Percentiles rank a stretch among this genome's conserved stretches.
These are phyloP conservation scores for Penicillium sp. DNA, from an alignment of 2,329 filamentous ascomycete species.

Conservation along the genomic window DNA sequence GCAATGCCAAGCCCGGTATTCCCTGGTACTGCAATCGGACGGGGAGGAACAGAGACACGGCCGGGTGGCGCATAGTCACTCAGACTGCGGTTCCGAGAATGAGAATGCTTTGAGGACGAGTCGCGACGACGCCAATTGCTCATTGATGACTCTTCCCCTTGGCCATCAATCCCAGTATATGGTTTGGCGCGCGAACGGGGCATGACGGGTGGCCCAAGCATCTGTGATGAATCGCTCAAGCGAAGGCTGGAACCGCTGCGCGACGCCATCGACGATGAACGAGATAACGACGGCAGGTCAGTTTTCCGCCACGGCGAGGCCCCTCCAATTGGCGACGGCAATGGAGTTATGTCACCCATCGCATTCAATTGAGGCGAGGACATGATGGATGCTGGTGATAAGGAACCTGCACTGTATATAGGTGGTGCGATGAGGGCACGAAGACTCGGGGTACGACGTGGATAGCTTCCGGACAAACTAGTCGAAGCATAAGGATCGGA, in stretches of 20 bases:
- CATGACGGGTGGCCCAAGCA: constrained; percentile 30
- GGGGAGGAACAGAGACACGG: constrained; percentile 60
- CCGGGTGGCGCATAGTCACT: constrained; percentile 84
- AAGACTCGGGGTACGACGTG: constrained; percentile 47
- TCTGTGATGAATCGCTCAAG: constrained; percentile 38
- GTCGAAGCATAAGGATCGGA: constrained; percentile 36
- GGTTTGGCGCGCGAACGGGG: constrained; percentile 37
- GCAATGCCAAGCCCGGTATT: constrained; percentile 51
- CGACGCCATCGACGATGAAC: constrained; percentile 44
- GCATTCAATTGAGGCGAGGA: constrained; percentile 72
- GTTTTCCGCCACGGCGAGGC: constrained; percentile 51
- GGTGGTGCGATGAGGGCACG: constrained; percentile 40
- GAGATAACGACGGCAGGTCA: constrained; percentile 48
- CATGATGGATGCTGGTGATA: constrained; percentile 64
- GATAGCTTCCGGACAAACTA: constrained; percentile 41
- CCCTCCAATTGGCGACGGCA: constrained; percentile 68
- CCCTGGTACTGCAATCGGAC: constrained; percentile 72
- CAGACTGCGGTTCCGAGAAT: constrained; percentile 75
- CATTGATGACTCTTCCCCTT: constrained; percentile 28
- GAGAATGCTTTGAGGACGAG: constrained; percentile 51
- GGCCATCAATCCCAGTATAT: constrained; percentile 43
- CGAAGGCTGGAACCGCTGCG: constrained; percentile 40
- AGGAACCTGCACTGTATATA: constrained; percentile 44
- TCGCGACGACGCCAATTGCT: constrained; percentile 29
- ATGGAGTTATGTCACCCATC: constrained; percentile 74